These are phyloP conservation scores for Cyberlindnera suaveolens DNA, from an alignment of 805 yeast genomes.

Conservation along the genomic window DNA sequence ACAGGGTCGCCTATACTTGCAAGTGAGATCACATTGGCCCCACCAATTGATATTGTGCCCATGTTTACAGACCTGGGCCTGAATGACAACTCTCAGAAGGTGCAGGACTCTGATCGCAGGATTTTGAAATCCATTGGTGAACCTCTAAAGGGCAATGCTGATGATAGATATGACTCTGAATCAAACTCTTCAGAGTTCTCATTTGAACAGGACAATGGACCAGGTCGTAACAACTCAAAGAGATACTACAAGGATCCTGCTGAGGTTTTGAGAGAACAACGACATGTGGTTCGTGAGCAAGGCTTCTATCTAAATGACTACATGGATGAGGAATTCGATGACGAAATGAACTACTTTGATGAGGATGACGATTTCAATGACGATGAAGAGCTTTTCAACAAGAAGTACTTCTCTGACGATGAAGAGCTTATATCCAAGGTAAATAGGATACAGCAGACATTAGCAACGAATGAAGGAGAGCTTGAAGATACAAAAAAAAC, in stretches of 20 bases:
- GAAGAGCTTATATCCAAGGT: conserved; percentile 10
- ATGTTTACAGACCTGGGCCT: too few relatives aligned
- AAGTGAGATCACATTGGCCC: conserved; percentile 1
- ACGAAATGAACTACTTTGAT: conserved; percentile 33
- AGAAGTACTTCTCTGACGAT: conserved; percentile 22
- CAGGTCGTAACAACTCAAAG: conserved; percentile 49
- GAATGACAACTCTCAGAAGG: too few relatives aligned
- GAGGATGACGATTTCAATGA: conserved; percentile 29
- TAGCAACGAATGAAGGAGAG: background rate
- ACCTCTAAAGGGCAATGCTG: background rate
- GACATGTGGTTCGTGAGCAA: conserved; percentile 20
- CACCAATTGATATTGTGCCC: conserved; percentile 1
- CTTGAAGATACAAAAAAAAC: background rate
- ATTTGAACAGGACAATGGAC: conserved; percentile 38
- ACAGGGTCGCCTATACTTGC: conserved; percentile 9
- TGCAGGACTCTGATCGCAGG: too few relatives aligned
- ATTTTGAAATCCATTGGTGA: background rate
- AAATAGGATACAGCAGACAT: background rate
- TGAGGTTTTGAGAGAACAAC: conserved; percentile 13
- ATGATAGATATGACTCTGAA: background rate
- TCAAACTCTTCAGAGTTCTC: conserved; percentile 32
- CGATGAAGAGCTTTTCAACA: conserved; percentile 27
- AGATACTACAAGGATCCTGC: conserved; percentile 39
- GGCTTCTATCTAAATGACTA: conserved; percentile 34
- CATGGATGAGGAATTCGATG: conserved; percentile 33